phyloP scores from a whole-genome alignment of 1,284 basidiomycete genomes.

The Xanthoconium separans region DNA sequence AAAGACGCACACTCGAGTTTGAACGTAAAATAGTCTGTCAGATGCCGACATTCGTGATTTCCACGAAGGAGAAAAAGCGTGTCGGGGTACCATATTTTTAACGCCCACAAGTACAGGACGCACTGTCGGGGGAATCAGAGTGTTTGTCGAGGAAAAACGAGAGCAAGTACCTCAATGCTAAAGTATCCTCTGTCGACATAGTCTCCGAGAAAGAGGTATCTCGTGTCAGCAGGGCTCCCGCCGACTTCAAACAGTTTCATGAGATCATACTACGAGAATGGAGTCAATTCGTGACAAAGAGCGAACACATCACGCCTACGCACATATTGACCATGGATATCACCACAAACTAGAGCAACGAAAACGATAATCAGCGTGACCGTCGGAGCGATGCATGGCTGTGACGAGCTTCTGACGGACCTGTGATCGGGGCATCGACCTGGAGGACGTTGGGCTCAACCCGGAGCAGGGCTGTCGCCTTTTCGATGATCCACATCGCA shows the following conservation, averaged over 20 bases:
- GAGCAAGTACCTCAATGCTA: constrained; percentile 70
- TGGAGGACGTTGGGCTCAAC: constrained; percentile 84
- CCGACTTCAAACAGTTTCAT: constrained; percentile 97
- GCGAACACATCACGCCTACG: constrained; percentile 33
- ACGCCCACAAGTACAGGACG: constrained; percentile 84
- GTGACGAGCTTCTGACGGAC: constrained; percentile 36
- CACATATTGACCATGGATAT: constrained; percentile 81
- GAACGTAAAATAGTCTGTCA: constrained; percentile 89
- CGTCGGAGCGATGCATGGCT: not conserved
- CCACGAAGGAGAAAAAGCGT: constrained; percentile 89
- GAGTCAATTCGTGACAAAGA: constrained; percentile 20
- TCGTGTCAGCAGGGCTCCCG: constrained; percentile 89
- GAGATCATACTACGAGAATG: constrained; percentile 70
- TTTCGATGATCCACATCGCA: constrained; percentile 84
- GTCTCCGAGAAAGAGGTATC: constrained; percentile 93
- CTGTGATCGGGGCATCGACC: constrained; percentile 93
- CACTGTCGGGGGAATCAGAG: constrained; percentile 53
- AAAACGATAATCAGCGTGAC: constrained; percentile 7
- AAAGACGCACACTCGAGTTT: constrained; percentile 80
- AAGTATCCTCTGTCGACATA: constrained; percentile 96
- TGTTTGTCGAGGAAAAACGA: not conserved
- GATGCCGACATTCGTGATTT: constrained; percentile 88
- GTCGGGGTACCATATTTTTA: constrained; percentile 93
- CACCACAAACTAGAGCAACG: constrained; percentile 75
- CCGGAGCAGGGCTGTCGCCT: constrained; percentile 73